These are phyloP conservation scores for Priceomyces melissophilus DNA, from an alignment of 805 yeast genomes.

Conservation along the genomic window DNA sequence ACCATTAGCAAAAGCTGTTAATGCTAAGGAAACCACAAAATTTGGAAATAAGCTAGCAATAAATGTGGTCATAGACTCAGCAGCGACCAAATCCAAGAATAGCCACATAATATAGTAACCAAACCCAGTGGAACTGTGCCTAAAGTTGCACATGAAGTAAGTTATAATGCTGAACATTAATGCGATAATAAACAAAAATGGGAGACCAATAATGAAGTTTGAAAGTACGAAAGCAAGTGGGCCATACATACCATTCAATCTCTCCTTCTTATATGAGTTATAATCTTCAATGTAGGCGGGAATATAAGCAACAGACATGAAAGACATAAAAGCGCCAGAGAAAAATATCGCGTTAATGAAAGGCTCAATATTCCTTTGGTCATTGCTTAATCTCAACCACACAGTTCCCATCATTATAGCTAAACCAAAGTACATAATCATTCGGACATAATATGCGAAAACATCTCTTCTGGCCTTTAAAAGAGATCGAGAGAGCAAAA, in stretches of 20 bases:
- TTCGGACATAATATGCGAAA: conserved; percentile 34
- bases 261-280: conserved; percentile 25
- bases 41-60: conserved; percentile 31
- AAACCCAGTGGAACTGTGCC: conserved; percentile 25
- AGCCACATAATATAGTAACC: conserved; percentile 35
- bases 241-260: conserved; percentile 36
- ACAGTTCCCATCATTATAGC: conserved; percentile 41
- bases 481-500: conserved; percentile 22
- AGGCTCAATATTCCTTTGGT: conserved; percentile 29
- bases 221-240: conserved; percentile 31
- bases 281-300: conserved; percentile 38
- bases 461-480: conserved; percentile 33
- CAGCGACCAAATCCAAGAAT: conserved; percentile 37
- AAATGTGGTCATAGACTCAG: conserved; percentile 38
- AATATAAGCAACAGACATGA: conserved; percentile 41
- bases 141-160: conserved; percentile 32
- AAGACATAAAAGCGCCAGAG: conserved; percentile 45
- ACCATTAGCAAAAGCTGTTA: conserved; percentile 40
- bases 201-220: conserved; percentile 34
- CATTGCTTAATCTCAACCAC: conserved; percentile 22
- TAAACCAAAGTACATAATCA: conserved; percentile 36
- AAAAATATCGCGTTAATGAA: conserved; percentile 37
- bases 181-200: conserved; percentile 31
- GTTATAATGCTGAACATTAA: conserved; percentile 30
- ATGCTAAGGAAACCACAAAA: conserved; percentile 36